Conservation (phyloP, 75 land plant genomes). For the Selaginella tamariscina region DNA sequence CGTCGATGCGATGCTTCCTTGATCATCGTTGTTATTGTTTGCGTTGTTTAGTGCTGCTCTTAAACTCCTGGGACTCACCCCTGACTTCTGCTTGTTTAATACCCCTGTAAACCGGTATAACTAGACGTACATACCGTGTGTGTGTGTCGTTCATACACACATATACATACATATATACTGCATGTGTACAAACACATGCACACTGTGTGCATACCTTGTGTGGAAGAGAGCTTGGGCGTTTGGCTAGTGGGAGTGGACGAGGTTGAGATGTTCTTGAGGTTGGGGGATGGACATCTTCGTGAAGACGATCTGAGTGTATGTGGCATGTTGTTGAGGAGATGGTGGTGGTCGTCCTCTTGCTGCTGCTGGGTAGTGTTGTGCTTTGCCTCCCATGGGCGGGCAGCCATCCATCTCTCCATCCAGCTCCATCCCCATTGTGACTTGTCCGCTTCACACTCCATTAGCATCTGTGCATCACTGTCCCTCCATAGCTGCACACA, state of each 20-base stretch:
- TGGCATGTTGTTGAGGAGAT: too few species aligned
- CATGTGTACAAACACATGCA: too few species aligned
- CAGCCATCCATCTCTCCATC: constrained; percentile 98
- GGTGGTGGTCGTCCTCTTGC: not conserved
- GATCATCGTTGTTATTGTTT: not conserved
- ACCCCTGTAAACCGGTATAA: too few species aligned
- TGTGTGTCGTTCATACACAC: too few species aligned
- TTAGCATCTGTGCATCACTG: constrained; percentile 24
- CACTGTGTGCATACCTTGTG: too few species aligned
- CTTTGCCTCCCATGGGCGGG: constrained; percentile 65
- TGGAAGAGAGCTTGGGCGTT: too few species aligned
- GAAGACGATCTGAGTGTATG: not conserved
- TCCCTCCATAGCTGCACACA: not conserved
- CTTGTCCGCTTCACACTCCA: constrained; percentile 64
- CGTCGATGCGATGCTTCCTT: not conserved
- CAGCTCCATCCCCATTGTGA: constrained; percentile 99
- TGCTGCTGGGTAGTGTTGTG: not conserved
- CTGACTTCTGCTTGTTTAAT: too few species aligned
- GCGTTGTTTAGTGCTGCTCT: not conserved
- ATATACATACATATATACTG: too few species aligned
- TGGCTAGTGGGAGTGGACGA: not conserved
- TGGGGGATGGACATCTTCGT: not conserved
- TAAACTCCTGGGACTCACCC: not conserved
- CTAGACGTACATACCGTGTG: too few species aligned
- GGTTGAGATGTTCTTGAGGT: not conserved